Conservation (phyloP, 441 rosid species). For the Gossypium gossypioides region DNA sequence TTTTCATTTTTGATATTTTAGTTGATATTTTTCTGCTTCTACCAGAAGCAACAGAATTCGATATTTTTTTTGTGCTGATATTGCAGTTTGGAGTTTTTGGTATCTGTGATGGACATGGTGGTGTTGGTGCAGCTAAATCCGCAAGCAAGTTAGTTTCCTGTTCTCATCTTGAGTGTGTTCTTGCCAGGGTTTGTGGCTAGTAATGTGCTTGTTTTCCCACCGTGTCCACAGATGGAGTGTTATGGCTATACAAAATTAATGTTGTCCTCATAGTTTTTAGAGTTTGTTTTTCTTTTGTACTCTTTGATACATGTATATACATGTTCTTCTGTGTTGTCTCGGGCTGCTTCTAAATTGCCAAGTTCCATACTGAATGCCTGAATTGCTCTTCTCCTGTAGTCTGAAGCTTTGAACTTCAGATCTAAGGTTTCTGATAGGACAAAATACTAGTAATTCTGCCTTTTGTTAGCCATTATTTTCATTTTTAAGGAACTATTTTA, state of each 20-base stretch:
- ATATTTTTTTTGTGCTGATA: constrained; percentile 5
- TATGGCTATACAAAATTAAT: background rate
- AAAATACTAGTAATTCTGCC: background rate
- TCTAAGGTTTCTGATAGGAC: background rate
- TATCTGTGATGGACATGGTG: constrained; percentile 95
- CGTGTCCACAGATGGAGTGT: background rate
- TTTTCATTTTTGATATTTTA: constrained; percentile 24
- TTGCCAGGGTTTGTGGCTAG: constrained; percentile 3
- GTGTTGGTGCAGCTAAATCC: constrained; percentile 71
- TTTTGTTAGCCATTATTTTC: constrained; percentile 4
- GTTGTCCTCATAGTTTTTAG: background rate
- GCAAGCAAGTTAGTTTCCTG: constrained; percentile 72
- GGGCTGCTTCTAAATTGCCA: background rate
- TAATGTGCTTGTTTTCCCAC: background rate
- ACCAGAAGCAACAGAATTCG: constrained; percentile 18
- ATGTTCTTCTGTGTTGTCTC: background rate
- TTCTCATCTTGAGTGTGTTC: constrained; percentile 19
- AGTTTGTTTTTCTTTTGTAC: background rate
- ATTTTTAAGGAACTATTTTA: background rate
- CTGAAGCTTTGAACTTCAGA: background rate
- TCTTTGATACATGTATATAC: background rate
- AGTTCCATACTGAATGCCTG: background rate
- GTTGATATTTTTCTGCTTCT: constrained; percentile 16
- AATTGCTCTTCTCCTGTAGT: background rate
- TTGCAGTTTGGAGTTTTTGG: constrained; percentile 91